A percentile compares a stretch with the other conserved stretches of the same genome.
These are phyloP conservation scores for Rhizopogon roseolus DNA, from an alignment of 768 basidiomycete species.

Conservation along the genomic window DNA sequence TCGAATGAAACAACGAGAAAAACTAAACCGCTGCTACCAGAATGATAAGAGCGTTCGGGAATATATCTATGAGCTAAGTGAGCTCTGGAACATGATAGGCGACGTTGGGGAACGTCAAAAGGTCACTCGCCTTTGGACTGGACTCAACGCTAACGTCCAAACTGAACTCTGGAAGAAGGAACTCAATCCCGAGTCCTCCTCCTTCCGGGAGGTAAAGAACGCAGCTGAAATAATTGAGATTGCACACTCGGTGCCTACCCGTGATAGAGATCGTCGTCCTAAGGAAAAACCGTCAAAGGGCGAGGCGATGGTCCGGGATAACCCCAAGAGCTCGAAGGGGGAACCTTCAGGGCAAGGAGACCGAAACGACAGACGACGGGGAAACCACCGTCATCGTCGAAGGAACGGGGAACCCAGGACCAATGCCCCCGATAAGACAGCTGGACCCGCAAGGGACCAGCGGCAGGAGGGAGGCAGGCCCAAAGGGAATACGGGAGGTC, in stretches of 20 bases:
- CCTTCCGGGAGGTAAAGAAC: constrained; percentile 19
- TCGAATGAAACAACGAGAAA: constrained; percentile 16
- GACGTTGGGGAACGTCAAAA: constrained; percentile 19
- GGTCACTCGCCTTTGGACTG: constrained; percentile 31
- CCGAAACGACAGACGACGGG: too few species aligned
- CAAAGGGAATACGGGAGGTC: background rate
- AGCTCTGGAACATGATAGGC: constrained; percentile 29
- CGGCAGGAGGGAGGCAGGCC: too few species aligned
- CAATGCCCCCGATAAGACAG: too few species aligned
- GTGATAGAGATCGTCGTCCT: background rate
- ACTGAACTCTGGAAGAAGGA: constrained; percentile 23
- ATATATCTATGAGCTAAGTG: constrained; percentile 30
- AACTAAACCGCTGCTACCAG: constrained; percentile 20
- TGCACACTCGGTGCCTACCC: constrained; percentile 6
- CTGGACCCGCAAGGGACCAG: too few species aligned
- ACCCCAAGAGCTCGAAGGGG: too few species aligned
- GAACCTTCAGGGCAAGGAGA: too few species aligned
- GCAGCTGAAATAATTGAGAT: constrained; percentile 30
- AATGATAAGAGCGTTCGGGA: constrained; percentile 21
- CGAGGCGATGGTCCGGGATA: too few species aligned
- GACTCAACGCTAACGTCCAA: constrained; percentile 21
- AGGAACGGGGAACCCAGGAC: too few species aligned
- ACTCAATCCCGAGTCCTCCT: constrained; percentile 20
- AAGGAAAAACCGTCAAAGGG: too few species aligned
- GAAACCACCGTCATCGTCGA: too few species aligned